Evolutionary conservation across 176 grass and related monocot genomes (phyloP).

Genomic region (Eleusine indica): DNA sequence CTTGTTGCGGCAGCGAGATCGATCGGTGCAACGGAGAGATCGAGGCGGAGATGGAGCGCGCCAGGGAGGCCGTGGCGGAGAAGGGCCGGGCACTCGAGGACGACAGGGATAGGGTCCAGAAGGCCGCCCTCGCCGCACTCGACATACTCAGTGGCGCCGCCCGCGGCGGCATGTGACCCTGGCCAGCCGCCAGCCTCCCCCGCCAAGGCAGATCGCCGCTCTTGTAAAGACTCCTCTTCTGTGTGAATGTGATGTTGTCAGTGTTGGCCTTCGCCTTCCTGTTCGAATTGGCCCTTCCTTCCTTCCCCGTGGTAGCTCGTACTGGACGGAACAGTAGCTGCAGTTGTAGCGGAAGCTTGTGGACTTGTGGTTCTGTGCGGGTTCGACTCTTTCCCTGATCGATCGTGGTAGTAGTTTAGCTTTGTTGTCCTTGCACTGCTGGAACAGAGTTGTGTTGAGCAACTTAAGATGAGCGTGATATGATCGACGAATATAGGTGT

Average conservation of each 20-base stretch:
- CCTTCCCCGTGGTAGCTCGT: background rate
- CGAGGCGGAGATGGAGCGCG: conserved; percentile 76
- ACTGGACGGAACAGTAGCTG: background rate
- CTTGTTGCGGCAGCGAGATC: conserved; percentile 61
- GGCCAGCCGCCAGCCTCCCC: no score
- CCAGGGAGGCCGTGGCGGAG: conserved; percentile 62
- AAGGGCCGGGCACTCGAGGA: conserved; percentile 62
- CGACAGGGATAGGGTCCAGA: conserved; percentile 76
- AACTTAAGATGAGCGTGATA: background rate
- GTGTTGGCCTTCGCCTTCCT: background rate
- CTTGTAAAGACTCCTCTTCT: background rate
- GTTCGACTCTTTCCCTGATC: no score
- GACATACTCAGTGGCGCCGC: conserved; percentile 61
- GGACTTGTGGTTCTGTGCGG: no score
- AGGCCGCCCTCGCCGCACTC: conserved; percentile 72
- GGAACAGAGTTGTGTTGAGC: background rate
- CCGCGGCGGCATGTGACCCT: background rate
- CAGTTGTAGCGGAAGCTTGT: background rate
- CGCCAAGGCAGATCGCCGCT: background rate
- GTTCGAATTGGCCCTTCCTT: background rate
- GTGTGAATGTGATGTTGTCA: background rate
- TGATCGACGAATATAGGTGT: background rate
- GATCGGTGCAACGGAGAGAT: conserved; percentile 73
- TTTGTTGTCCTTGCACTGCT: background rate
- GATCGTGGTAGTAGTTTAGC: no score